Percentiles rank a stretch among this genome's conserved stretches.
Conservation (phyloP, 1,284 basidiomycete species). For the Taiwanofungus camphoratus region DNA sequence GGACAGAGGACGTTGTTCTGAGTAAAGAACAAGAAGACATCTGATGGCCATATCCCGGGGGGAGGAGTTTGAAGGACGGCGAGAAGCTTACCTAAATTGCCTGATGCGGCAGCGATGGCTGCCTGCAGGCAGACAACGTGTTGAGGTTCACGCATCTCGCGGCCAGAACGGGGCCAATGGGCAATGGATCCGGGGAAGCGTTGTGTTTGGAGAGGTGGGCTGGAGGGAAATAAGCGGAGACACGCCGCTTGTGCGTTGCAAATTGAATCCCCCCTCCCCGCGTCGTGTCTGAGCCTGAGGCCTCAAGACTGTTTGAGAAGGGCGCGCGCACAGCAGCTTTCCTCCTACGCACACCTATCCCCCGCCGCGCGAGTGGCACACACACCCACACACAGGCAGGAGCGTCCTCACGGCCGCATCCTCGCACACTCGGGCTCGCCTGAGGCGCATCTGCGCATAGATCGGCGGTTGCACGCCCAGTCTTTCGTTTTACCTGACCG, state of each 20-base stretch:
- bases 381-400: too few relatives aligned
- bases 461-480: slow-evolving; percentile 6
- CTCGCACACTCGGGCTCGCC: slow-evolving; percentile 12
- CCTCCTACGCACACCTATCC: too few relatives aligned
- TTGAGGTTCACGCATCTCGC: slow-evolving; percentile 21
- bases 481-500: slow-evolving; percentile 18
- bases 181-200: slow-evolving; percentile 20
- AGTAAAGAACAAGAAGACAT: slow-evolving; percentile 10
- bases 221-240: slow-evolving; percentile 22
- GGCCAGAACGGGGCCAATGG: slow-evolving; percentile 25
- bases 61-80: slow-evolving; percentile 17
- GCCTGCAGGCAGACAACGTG: slow-evolving; percentile 37
- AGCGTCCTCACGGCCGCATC: too few relatives aligned
- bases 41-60: slow-evolving; percentile 15
- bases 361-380: too few relatives aligned
- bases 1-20: neutral
- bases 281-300: slow-evolving; percentile 1
- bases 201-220: slow-evolving; percentile 23
- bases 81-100: slow-evolving; percentile 28
- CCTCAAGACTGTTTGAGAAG: slow-evolving; percentile 8
- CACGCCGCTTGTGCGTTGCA: slow-evolving; percentile 28
- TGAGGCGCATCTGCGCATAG: slow-evolving; percentile 1
- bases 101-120: slow-evolving; percentile 22
- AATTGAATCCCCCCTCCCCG: slow-evolving; percentile 16
- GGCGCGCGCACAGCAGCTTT: slow-evolving; percentile 23